Evolutionary conservation across 1,284 basidiomycete species (phyloP).

Genomic region (Heterobasidion parviporum): DNA sequence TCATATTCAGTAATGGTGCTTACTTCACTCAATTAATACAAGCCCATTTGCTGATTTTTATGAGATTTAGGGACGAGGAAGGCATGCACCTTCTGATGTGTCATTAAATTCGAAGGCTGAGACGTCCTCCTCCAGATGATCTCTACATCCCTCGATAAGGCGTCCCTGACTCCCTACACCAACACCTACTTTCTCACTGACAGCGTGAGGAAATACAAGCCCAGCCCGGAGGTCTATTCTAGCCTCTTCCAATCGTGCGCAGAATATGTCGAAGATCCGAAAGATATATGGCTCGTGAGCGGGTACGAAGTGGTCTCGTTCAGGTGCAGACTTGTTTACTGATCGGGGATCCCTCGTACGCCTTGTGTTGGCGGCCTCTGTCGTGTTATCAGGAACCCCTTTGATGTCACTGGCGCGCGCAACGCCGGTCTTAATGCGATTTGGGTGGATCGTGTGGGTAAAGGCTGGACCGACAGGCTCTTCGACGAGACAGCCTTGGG

Average conservation of each 20-base stretch:
- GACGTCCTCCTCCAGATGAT: conserved; percentile 17
- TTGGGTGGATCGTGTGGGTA: conserved; percentile 21
- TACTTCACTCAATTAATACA: neutral
- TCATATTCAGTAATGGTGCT: conserved; percentile 25
- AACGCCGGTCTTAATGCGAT: conserved; percentile 20
- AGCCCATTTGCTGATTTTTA: neutral
- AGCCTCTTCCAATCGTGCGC: conserved; percentile 16
- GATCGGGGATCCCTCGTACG: neutral
- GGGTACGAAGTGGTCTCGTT: conserved; percentile 16
- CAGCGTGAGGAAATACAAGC: conserved; percentile 19
- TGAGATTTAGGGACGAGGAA: conserved; percentile 12
- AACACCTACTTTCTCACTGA: conserved; percentile 15
- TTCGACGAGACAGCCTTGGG: neutral
- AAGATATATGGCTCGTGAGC: conserved; percentile 23
- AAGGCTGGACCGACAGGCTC: conserved; percentile 22
- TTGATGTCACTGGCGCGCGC: conserved; percentile 25
- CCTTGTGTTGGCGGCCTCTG: neutral
- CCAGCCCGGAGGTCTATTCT: conserved; percentile 18
- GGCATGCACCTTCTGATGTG: conserved; percentile 1
- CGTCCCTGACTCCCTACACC: conserved; percentile 7
- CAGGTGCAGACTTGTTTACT: neutral
- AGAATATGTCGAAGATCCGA: conserved; percentile 6
- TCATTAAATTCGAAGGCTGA: too few species aligned
- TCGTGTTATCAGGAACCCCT: conserved; percentile 19
- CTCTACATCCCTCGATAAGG: conserved; percentile 14